Percentiles rank a stretch among this genome's conserved stretches.
These are phyloP conservation scores for Trichoderma endophyticum DNA, from an alignment of 2,329 filamentous ascomycete genomes.

Conservation along the genomic window DNA sequence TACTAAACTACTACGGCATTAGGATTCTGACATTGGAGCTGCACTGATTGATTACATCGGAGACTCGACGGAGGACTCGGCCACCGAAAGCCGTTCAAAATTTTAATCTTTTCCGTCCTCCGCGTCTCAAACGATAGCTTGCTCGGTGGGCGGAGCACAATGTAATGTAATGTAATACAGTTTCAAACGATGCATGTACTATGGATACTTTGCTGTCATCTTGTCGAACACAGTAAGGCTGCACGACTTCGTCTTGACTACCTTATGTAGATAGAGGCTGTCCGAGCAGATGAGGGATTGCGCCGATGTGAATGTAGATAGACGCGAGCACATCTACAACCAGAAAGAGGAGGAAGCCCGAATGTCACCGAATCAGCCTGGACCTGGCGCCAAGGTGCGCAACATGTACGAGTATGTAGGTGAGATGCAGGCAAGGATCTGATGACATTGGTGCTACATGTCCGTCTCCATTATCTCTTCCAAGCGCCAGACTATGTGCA, in stretches of 20 bases:
- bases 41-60: background rate
- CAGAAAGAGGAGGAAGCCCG: background rate
- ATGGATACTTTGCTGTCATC: background rate
- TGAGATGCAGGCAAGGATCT: background rate
- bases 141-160: background rate
- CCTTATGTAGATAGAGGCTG: background rate
- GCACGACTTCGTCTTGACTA: background rate
- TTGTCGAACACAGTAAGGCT: background rate
- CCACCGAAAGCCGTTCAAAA: background rate
- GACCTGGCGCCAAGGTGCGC: background rate
- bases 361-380: background rate
- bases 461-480: background rate
- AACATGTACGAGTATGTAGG: background rate
- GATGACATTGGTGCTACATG: background rate
- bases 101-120: background rate
- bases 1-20: background rate
- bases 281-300: background rate
- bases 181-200: background rate
- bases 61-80: background rate
- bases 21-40: conserved; percentile 1
- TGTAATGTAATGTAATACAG: background rate
- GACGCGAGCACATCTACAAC: background rate
- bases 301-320: background rate
- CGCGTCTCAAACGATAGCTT: background rate
- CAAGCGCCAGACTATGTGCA: background rate